phyloP scores from a whole-genome alignment of 306 rosid genomes.

The Castanospermum australe region DNA sequence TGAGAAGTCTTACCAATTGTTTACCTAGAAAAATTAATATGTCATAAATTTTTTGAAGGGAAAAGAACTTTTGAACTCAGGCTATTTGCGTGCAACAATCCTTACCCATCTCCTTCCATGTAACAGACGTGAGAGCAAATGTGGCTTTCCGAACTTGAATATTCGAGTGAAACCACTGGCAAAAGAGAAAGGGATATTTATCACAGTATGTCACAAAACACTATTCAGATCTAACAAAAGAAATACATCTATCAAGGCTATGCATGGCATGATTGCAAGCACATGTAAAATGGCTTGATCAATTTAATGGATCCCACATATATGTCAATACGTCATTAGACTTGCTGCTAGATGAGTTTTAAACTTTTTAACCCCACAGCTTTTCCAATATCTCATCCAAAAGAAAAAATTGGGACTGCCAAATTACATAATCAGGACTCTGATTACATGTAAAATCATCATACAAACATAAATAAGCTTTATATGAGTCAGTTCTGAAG shows the following conservation, averaged over 20 bases:
- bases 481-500: neutral
- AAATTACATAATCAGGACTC: constrained; percentile 8
- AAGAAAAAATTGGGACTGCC: neutral
- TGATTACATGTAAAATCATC: neutral
- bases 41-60: too few species aligned
- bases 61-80: neutral
- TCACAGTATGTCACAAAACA: neutral
- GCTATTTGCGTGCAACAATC: neutral
- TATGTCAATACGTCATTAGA: neutral
- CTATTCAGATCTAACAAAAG: neutral
- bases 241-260: neutral
- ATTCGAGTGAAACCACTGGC: constrained; percentile 69
- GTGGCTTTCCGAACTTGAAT: constrained; percentile 61
- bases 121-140: constrained; percentile 42
- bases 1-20: neutral
- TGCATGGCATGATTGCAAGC: neutral
- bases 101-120: constrained; percentile 70
- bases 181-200: constrained; percentile 19
- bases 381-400: neutral
- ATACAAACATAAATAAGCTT: neutral
- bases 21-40: neutral
- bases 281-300: neutral
- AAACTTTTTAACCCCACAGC: neutral
- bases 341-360: neutral
- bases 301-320: neutral